Evolutionary conservation across 2,329 filamentous ascomycete genomes (phyloP).

Genomic region (Trichoderma sp.): DNA sequence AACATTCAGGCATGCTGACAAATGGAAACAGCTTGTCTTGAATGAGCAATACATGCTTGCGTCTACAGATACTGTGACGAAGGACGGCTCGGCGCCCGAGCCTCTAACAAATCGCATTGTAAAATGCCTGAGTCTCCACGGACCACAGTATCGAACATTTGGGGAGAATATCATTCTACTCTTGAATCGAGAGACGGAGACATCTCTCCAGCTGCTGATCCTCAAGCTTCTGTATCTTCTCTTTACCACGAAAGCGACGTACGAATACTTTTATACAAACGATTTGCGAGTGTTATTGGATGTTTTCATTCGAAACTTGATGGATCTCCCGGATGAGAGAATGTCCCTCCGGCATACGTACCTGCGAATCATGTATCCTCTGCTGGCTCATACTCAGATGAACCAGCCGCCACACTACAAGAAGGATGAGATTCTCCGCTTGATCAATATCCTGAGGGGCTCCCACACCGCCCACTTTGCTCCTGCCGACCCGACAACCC

Average conservation of each 20-base stretch:
- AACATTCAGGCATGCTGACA: constrained; percentile 22
- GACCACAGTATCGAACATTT: constrained; percentile 84
- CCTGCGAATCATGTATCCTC: constrained; percentile 83
- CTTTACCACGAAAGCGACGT: constrained; percentile 86
- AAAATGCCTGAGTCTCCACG: constrained; percentile 81
- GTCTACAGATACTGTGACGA: constrained; percentile 51
- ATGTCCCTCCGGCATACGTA: constrained; percentile 84
- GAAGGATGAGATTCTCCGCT: constrained; percentile 73
- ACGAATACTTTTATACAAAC: constrained; percentile 99
- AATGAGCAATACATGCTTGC: constrained; percentile 98
- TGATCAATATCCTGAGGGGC: constrained; percentile 68
- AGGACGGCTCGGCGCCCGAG: constrained; percentile 37
- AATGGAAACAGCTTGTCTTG: constrained; percentile 67
- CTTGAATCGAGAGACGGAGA: constrained; percentile 91
- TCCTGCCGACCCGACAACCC: constrained; percentile 75
- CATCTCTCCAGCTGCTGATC: constrained; percentile 91
- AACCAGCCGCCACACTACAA: constrained; percentile 88
- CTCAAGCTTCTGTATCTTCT: constrained; percentile 92
- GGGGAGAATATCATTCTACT: constrained; percentile 96
- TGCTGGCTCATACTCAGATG: constrained; percentile 89
- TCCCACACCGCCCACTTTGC: constrained; percentile 71
- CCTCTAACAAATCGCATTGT: constrained; percentile 88
- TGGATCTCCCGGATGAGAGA: constrained; percentile 86
- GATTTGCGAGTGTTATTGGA: constrained; percentile 91
- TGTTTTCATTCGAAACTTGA: constrained; percentile 93